Base-by-base conservation (phyloP, 495 filamentous ascomycete species). In the Aspergillus haitiensis region DNA sequence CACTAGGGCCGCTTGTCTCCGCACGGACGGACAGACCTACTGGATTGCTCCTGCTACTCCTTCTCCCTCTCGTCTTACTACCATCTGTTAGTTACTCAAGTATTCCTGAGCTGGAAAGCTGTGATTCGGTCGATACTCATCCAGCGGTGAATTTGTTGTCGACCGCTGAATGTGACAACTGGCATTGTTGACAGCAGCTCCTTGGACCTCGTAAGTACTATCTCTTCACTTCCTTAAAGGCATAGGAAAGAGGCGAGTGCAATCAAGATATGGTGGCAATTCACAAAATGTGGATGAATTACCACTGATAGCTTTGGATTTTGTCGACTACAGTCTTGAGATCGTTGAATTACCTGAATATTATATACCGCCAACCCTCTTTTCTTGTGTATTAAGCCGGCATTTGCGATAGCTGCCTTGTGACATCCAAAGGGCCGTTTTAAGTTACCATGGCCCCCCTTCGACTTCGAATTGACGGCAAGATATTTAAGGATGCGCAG, bases 401-500 rank as follows among this genome's bases (percentile, higher is more conserved):
- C 3, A 27, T 27, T 3, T 27, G 21, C 3, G 21, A 27, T 27
- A 27, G 21, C 21, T 27, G 3, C 21, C 21, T 27, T 1, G 21
- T 27, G 21, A 1, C 21, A 27, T 3, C 21, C 21, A 27, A 27
- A 27, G 21, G 21, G 21, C 15, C 21, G 9, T 18, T 47, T 40
- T 40, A 40, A 18, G 9, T 10, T 45, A 66, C 2, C 12, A 82
- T 81, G 79, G 69, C 70, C 18, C 64, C 70, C 40, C 62, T 77
- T 37, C 78, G 78, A 18, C 80, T 98, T 27, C 86, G 81, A 12
- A 90, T 98, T 64, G 91, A 96, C 56, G 88, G 93, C 54, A 83
- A 84, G 64, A 83, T 82, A 34, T 97, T 98, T 74, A 84, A 88
- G 55, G 88, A 91, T 67, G 63, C 80, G 1, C 68, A 88, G 34